Base-by-base conservation (phyloP, 2,329 filamentous ascomycete genomes). In the Aspergillus terreus region DNA sequence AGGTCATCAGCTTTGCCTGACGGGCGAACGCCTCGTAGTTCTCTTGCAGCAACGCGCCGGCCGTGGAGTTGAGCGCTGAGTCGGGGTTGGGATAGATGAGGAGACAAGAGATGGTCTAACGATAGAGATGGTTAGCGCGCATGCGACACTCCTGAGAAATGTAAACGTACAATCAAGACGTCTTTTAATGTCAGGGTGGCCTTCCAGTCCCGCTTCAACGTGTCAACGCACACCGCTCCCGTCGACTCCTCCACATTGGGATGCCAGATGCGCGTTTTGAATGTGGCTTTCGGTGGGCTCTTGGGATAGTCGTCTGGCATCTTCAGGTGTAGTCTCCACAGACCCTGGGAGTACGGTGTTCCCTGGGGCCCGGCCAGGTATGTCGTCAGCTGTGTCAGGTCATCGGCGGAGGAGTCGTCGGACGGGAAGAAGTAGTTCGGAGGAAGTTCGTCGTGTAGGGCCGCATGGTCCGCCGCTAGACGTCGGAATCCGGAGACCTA, bases 21-120 rank as follows among this genome's bases (percentile, higher is more conserved):
- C 78, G 72, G 45, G 78, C 77, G 60, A 82, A 86, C 0, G 73
- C 74, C 4, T 77, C 75, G 65, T 80, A 86, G 58, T 84, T 78
- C 51, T 83, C 81, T 54, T 82, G 80, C 6, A 82, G 71, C 53
- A 85, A 62, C 30, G 77, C 76, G 2, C 83, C 82, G 11, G 83
- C 82, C 21, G 80, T 77, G 9, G 81, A 78, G 58, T 86, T 86
- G 55, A 86, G 68, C 6, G 83, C 82, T 50, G 81, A 84, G 55
- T 83, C 82, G 0, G 82, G 82, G 59, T 85, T 85, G 1, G 83
- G 83, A 49, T 84, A 78, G 49, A 86, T 83, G 25, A 86, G 69
- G 21, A 86, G 70, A 67, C 83, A 85, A 2, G 76, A 80, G 51
- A 86, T 84, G 0, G 82, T 81, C 74, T 76, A 41, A 23, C 6